Conservation (phyloP, 208 protist species). For the Entamoeba moshkovskii region DNA sequence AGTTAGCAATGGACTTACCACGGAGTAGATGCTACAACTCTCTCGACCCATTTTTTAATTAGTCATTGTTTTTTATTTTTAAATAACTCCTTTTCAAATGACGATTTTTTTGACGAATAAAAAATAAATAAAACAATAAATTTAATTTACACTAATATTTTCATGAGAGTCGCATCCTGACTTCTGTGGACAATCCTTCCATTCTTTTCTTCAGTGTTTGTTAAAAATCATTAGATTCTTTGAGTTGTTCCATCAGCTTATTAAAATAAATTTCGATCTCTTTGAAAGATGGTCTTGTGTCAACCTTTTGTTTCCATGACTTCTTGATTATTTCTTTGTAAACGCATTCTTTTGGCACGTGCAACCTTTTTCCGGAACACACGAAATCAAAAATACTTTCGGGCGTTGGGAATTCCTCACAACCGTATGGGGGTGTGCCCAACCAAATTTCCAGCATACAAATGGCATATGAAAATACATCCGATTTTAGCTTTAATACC, state of each 20-base stretch:
- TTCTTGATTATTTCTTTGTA: not conserved
- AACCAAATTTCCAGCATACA: not conserved
- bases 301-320: not conserved
- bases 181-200: too few relatives aligned
- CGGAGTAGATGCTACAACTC: too few relatives aligned
- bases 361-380: not conserved
- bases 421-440: not conserved
- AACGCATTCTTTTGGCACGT: not conserved
- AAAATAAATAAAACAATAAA: too few relatives aligned
- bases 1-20: not conserved
- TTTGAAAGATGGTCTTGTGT: not conserved
- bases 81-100: too few relatives aligned
- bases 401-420: not conserved
- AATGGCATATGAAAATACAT: not conserved
- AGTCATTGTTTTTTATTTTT: too few relatives aligned
- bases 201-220: too few relatives aligned
- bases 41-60: too few relatives aligned
- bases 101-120: too few relatives aligned
- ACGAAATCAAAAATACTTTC: not conserved
- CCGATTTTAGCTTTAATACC: not conserved
- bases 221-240: too few relatives aligned
- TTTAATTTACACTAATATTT: too few relatives aligned
- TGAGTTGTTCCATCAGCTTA: not conserved
- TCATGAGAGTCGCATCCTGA: too few relatives aligned
- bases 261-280: not conserved